Percentiles rank a stretch among this genome's conserved stretches.
Conservation (phyloP, 2,329 filamentous ascomycete genomes). For the Talaromyces sp. region DNA sequence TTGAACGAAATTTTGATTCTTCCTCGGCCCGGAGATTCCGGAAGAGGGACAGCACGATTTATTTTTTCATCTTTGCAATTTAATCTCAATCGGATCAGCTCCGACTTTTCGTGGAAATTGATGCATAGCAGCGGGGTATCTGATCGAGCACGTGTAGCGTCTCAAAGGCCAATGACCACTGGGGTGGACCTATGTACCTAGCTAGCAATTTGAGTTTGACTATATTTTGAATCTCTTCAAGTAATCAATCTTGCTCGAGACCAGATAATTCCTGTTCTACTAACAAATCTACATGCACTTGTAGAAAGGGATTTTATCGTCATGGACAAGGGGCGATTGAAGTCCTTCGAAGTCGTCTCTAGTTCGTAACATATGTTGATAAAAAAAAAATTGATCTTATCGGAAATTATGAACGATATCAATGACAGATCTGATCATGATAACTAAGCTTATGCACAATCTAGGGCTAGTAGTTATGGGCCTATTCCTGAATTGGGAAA, state of each 20-base stretch:
- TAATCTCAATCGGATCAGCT: too few species aligned
- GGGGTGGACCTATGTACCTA: not conserved
- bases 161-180: not conserved
- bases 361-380: too few species aligned
- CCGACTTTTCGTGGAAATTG: not conserved
- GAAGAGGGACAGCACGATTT: not conserved
- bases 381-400: too few species aligned
- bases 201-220: not conserved
- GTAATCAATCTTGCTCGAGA: not conserved
- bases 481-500: not conserved
- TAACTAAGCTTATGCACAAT: not conserved
- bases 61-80: too few species aligned
- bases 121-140: not conserved
- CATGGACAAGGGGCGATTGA: too few species aligned
- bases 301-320: too few species aligned
- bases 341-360: too few species aligned
- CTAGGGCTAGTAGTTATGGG: not conserved
- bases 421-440: not conserved
- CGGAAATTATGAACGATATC: not conserved
- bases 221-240: not conserved
- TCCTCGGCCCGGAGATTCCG: not conserved
- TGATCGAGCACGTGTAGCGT: not conserved
- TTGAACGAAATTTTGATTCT: not conserved
- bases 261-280: not conserved
- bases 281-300: not conserved